Evolutionary conservation across 805 yeast genomes (phyloP), one percentile per base, ranked within the genome.

Genomic region (Pichia scutulata): DNA sequence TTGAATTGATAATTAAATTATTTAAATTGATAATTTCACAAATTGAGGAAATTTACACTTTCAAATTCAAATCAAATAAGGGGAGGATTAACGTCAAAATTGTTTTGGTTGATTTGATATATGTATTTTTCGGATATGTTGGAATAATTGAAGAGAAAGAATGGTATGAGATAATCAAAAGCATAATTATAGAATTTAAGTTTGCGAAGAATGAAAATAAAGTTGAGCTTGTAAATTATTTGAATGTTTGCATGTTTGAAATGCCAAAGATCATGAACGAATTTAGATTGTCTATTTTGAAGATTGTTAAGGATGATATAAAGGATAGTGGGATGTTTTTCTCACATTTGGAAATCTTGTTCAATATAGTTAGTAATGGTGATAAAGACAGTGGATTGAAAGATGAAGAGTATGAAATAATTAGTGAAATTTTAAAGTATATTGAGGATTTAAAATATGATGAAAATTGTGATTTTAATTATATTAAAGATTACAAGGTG

Each of bases 181-280:
- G 10, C 2, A 33, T 33, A 33, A 7, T 33, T 33, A 33, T 33
- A 33, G 37, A 33, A 33, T 33, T 33, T 33, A 33, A n/a, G n/a
- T 33, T 33, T 33, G 37, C 37, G n/a, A 14, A 5, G n/a, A 10
- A 16, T n/a, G 37, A n/a, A 16, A 33, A 33, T 33, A 33, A 33
- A 12, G 7, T 33, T 16, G 37, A 33, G 8, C 16, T 89, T 55
- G 77, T 89, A 26, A 89, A 88, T 57, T 82, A 84, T 41, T 69
- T 90, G 51, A 80, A 85, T 6, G 74, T 85, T 2, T 85, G 92
- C 57, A 84, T 95, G 61, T 88, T 85, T 62, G 96, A 87, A 61
- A 72, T 86, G 33, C 95, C 96, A 1, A 62, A 73, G 12, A 80
- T 92, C 0, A 74, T 89, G 49, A 85, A 83, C 62, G 82, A 83